phyloP scores from a whole-genome alignment of 75 land plant species.

The Chamaecyparis obtusa region DNA sequence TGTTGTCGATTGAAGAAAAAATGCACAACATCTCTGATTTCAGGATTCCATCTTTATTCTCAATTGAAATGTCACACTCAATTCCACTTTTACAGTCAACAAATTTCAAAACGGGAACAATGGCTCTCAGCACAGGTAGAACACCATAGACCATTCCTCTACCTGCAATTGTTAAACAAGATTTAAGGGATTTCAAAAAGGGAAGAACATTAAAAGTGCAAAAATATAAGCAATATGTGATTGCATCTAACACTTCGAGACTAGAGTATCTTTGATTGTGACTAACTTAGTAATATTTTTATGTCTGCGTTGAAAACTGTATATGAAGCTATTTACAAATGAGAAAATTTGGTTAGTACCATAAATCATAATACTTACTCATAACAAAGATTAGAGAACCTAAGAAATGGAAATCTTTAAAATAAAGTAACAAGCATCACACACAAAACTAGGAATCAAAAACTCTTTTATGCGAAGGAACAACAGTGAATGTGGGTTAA shows the following conservation, averaged over 20 bases:
- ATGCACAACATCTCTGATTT: conserved; percentile 54
- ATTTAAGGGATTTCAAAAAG: background rate
- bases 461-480: background rate
- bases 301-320: background rate
- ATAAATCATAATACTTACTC: background rate
- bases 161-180: conserved; percentile 18
- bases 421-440: background rate
- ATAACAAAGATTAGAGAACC: background rate
- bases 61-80: conserved; percentile 85
- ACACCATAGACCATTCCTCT: conserved; percentile 35
- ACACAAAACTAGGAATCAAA: background rate
- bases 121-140: conserved; percentile 48
- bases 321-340: background rate
- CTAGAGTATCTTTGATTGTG: background rate
- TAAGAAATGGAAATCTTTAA: background rate
- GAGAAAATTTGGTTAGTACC: background rate
- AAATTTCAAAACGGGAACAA: conserved; percentile 74
- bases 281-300: background rate
- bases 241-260: background rate
- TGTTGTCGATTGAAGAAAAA: conserved; percentile 63
- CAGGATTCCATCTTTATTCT: conserved; percentile 69
- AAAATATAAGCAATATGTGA: background rate
- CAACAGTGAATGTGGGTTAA: background rate
- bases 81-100: conserved; percentile 54
- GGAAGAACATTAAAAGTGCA: background rate